Evolutionary conservation across 2,329 filamentous ascomycete genomes (phyloP).

Genomic region (Parascedosporium putredinis): DNA sequence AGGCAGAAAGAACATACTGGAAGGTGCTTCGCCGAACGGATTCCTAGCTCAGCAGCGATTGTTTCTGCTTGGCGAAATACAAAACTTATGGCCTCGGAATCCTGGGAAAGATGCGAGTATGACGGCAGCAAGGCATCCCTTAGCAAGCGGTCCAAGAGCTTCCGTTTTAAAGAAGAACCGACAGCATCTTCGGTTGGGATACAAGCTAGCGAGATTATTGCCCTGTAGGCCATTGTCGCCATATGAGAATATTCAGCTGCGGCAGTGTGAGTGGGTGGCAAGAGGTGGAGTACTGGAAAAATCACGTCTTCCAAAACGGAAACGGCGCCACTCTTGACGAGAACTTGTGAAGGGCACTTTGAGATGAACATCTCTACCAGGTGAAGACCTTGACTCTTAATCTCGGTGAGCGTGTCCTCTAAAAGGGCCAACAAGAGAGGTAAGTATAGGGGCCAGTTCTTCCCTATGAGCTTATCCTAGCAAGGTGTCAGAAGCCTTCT

Average conservation of each 20-base stretch:
- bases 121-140: constrained; percentile 45
- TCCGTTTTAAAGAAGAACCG: constrained; percentile 19
- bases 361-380: constrained; percentile 44
- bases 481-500: too few relatives aligned
- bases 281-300: constrained; percentile 63
- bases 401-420: constrained; percentile 47
- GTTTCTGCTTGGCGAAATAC: constrained; percentile 39
- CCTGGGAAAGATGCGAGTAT: constrained; percentile 47
- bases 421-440: constrained; percentile 60
- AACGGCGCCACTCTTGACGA: constrained; percentile 54
- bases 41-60: constrained; percentile 46
- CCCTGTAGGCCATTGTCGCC: constrained; percentile 54
- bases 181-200: constrained; percentile 21
- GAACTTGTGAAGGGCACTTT: constrained; percentile 39
- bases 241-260: constrained; percentile 58
- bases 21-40: constrained; percentile 57
- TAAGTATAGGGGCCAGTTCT: constrained; percentile 57
- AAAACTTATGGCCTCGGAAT: constrained; percentile 44
- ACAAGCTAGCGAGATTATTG: constrained; percentile 49
- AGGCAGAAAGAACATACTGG: constrained; percentile 31
- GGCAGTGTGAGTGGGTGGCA: constrained; percentile 66
- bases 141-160: constrained; percentile 42
- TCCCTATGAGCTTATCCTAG: constrained; percentile 33
- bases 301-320: constrained; percentile 59
- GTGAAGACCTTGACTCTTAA: constrained; percentile 46